A percentile compares a stretch with the other conserved stretches of the same genome.
Conservation (phyloP, 345 rosid species). For the Gossypium mustelinum region DNA sequence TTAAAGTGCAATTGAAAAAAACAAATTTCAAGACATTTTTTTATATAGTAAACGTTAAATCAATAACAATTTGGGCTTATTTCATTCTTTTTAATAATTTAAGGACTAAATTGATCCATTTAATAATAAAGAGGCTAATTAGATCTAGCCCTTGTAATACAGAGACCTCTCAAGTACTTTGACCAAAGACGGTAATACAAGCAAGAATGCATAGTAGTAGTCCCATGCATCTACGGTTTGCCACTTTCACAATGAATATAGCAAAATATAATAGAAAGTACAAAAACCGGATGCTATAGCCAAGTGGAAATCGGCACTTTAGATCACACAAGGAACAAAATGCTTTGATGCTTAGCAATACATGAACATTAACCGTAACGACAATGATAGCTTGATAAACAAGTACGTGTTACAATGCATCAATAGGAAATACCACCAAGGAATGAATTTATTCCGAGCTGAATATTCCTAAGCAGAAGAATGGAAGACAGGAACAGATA, state of each 20-base stretch:
- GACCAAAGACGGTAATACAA: background rate
- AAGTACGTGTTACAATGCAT: background rate
- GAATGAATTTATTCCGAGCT: background rate
- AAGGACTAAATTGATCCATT: too few relatives aligned
- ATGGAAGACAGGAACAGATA: conserved; percentile 13
- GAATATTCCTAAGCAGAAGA: background rate
- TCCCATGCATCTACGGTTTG: background rate
- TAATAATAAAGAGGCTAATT: too few relatives aligned
- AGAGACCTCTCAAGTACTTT: too few relatives aligned
- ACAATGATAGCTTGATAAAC: background rate
- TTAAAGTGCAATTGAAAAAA: too few relatives aligned
- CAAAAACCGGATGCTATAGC: background rate
- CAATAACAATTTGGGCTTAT: too few relatives aligned
- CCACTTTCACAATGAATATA: background rate
- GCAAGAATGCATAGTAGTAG: background rate
- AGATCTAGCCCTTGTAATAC: too few relatives aligned
- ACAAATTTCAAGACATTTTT: too few relatives aligned
- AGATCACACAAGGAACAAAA: background rate
- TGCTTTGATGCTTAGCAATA: background rate
- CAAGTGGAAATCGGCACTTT: background rate
- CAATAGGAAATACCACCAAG: background rate
- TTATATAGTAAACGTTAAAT: too few relatives aligned
- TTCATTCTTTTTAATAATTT: too few relatives aligned
- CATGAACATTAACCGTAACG: background rate
- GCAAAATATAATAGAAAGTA: background rate